These are phyloP conservation scores for Cytospora schulzeri DNA, from an alignment of 2,329 filamentous ascomycete genomes.

Conservation along the genomic window DNA sequence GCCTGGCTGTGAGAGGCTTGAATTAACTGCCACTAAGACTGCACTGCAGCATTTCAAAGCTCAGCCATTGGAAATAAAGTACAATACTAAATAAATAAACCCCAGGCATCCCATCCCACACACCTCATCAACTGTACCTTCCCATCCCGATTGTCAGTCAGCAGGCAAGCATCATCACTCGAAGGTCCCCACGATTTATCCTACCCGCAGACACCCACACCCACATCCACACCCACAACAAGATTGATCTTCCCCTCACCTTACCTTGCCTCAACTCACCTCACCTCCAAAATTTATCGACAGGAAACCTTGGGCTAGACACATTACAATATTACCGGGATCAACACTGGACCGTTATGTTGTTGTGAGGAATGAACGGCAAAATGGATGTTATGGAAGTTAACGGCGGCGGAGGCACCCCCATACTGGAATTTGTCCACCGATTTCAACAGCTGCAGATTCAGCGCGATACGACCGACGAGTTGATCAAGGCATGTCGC, in stretches of 20 bases:
- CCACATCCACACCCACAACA: background rate
- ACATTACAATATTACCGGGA: background rate
- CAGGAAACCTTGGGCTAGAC: background rate
- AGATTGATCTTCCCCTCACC: background rate
- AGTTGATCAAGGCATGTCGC: constrained; percentile 51
- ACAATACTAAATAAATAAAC: background rate
- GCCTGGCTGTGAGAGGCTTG: too few species aligned
- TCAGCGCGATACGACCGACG: constrained; percentile 45
- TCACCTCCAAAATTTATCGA: background rate
- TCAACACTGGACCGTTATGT: background rate
- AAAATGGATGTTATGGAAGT: constrained; percentile 15
- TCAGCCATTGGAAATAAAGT: background rate
- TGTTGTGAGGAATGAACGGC: constrained; percentile 13
- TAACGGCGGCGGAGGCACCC: constrained; percentile 14
- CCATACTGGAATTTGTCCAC: constrained; percentile 46
- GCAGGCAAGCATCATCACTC: too few species aligned
- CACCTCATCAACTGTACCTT: too few species aligned
- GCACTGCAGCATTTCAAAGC: background rate
- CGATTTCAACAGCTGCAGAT: constrained; percentile 49
- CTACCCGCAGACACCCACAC: background rate
- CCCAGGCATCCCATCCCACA: too few species aligned
- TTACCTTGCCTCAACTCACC: too few species aligned
- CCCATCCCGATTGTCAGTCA: too few species aligned
- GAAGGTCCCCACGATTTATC: too few species aligned
- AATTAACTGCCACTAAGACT: too few species aligned